A percentile compares a stretch with the other conserved stretches of the same genome.
These are phyloP conservation scores for Russula brevipes DNA, from an alignment of 768 basidiomycete genomes.

Conservation along the genomic window DNA sequence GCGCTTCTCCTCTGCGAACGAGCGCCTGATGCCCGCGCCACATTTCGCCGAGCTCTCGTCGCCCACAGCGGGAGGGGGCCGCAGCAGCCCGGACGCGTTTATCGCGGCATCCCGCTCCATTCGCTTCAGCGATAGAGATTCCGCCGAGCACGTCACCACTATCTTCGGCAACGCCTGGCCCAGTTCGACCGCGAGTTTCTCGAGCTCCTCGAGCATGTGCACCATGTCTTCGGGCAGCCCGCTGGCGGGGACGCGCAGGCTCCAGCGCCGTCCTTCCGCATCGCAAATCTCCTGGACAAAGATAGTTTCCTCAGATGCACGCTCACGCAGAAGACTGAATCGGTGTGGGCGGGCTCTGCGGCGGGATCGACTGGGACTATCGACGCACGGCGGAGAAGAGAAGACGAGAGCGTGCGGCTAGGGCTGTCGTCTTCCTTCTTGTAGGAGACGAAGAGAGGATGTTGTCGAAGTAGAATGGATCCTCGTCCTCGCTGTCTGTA, in stretches of 20 bases:
- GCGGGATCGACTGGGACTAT: slow-evolving; percentile 18
- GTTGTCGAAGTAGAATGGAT: slow-evolving; percentile 22
- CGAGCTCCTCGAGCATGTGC: slow-evolving; percentile 23
- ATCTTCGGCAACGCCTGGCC: slow-evolving; percentile 20
- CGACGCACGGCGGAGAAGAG: slow-evolving; percentile 20
- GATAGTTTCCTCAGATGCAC: slow-evolving; percentile 17
- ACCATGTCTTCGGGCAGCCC: slow-evolving; percentile 24
- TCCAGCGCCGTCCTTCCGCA: slow-evolving; percentile 24
- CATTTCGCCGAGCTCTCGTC: background rate
- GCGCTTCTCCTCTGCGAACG: slow-evolving; percentile 5
- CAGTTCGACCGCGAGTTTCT: slow-evolving; percentile 20
- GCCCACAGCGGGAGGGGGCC: background rate
- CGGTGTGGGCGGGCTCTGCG: slow-evolving; percentile 10
- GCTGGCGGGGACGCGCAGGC: slow-evolving; percentile 22
- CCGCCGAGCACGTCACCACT: slow-evolving; percentile 21
- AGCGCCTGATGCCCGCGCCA: background rate
- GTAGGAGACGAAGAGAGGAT: slow-evolving; percentile 2
- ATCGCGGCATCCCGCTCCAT: background rate
- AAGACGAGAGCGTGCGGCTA: background rate
- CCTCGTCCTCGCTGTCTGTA: slow-evolving; percentile 20
- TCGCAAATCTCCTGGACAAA: slow-evolving; percentile 24
- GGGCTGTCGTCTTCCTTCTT: background rate
- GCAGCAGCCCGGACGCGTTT: slow-evolving; percentile 8
- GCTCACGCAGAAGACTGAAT: slow-evolving; percentile 22
- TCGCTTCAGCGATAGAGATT: slow-evolving; percentile 14